Evolutionary conservation across 305 asterid genomes (phyloP).

Genomic region (Euphrasia arctica): DNA sequence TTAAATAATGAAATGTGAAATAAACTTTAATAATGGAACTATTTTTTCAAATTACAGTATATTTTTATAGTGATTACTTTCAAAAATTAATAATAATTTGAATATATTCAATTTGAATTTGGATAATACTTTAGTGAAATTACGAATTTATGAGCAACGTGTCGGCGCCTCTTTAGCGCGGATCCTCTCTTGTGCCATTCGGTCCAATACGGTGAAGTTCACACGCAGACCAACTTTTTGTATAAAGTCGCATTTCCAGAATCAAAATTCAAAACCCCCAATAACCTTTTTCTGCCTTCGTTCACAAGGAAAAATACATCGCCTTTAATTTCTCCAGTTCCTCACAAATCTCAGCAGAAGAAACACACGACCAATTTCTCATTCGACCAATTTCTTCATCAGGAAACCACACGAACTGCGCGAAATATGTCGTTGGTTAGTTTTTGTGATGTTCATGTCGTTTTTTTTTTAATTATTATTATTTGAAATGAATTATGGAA

Average conservation of each 20-base stretch:
- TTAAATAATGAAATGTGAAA: too few relatives aligned
- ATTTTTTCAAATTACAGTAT: too few relatives aligned
- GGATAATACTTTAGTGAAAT: background rate
- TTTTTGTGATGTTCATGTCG: background rate
- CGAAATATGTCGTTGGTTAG: conserved; percentile 2
- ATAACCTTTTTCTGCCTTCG: conserved; percentile 1
- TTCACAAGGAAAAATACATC: conserved; percentile 5
- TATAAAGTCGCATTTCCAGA: conserved; percentile 4
- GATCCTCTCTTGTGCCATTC: conserved; percentile 15
- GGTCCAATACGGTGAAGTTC: conserved; percentile 25
- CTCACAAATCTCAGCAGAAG: background rate
- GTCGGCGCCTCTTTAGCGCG: conserved; percentile 18
- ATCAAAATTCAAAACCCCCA: background rate
- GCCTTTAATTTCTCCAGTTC: background rate
- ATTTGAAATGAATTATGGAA: background rate
- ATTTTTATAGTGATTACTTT: too few relatives aligned
- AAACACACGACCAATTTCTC: background rate
- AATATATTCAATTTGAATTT: too few relatives aligned
- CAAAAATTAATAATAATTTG: too few relatives aligned
- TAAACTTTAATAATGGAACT: too few relatives aligned
- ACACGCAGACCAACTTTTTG: background rate
- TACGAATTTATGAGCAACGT: conserved; percentile 3
- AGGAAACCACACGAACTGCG: background rate
- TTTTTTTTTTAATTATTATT: background rate
- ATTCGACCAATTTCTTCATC: background rate